Evolutionary conservation across 2,329 filamentous ascomycete genomes (phyloP).

Genomic region (Diaporthe eres): DNA sequence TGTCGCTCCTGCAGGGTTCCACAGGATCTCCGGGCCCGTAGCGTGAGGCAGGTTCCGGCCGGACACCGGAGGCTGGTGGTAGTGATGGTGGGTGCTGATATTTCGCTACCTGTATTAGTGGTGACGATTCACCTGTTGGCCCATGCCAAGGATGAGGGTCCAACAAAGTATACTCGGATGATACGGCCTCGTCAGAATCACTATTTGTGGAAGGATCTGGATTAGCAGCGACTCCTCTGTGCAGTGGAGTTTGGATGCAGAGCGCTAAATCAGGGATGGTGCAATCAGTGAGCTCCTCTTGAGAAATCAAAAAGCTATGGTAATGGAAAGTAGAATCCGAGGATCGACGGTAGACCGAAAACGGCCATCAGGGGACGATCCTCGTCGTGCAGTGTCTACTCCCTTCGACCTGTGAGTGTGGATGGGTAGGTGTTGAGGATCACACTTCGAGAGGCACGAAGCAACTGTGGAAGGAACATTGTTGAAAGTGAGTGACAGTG

Average conservation of each 20-base stretch:
- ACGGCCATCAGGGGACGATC: not conserved
- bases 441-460: not conserved
- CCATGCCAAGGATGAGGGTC: not conserved
- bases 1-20: constrained; percentile 3
- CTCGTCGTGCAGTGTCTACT: not conserved
- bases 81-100: constrained; percentile 4
- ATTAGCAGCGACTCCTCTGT: constrained; percentile 21
- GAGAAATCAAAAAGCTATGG: not conserved
- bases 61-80: not conserved
- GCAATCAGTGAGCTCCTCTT: not conserved
- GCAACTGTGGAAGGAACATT: not conserved
- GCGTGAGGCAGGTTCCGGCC: not conserved
- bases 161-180: not conserved
- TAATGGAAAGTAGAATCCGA: not conserved
- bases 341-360: not conserved
- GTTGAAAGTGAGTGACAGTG: not conserved
- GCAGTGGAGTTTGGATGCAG: constrained; percentile 3
- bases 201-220: not conserved
- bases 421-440: not conserved
- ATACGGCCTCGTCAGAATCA: not conserved
- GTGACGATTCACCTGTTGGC: not conserved
- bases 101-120: not conserved
- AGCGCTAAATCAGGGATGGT: constrained; percentile 14
- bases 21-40: not conserved
- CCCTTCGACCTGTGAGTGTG: not conserved